Conservation (phyloP, 352 stramenopile genomes). For the Pythium aphanidermatum region DNA sequence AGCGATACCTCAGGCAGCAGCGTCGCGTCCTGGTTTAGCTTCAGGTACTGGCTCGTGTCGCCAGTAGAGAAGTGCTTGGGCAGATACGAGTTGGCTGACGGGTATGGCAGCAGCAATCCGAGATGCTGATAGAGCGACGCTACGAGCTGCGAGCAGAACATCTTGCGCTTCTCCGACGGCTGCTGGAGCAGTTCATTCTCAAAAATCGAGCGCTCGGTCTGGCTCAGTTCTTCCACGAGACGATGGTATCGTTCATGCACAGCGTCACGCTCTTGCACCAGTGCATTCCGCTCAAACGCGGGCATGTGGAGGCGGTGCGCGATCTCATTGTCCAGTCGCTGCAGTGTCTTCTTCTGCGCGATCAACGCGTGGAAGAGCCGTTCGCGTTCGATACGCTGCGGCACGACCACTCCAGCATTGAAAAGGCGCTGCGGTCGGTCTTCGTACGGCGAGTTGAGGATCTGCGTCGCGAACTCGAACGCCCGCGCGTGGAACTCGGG, state of each 20-base stretch:
- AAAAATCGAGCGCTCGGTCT: slow-evolving; percentile 71
- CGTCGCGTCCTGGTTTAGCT: slow-evolving; percentile 66
- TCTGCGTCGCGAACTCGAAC: slow-evolving; percentile 47
- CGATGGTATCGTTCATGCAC: slow-evolving; percentile 52
- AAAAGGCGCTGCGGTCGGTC: slow-evolving; percentile 66
- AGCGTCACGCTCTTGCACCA: slow-evolving; percentile 37
- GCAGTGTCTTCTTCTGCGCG: slow-evolving; percentile 55
- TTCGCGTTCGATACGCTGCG: slow-evolving; percentile 61
- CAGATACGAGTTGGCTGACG: slow-evolving; percentile 79
- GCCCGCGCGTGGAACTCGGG: slow-evolving; percentile 52
- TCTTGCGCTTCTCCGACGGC: slow-evolving; percentile 36
- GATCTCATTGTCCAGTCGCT: slow-evolving; percentile 54
- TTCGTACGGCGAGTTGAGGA: slow-evolving; percentile 74
- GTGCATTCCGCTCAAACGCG: slow-evolving; percentile 65
- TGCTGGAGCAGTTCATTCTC: slow-evolving; percentile 64
- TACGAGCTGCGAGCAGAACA: slow-evolving; percentile 83
- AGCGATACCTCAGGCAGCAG: slow-evolving; percentile 73
- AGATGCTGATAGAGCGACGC: slow-evolving; percentile 77
- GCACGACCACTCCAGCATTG: slow-evolving; percentile 69
- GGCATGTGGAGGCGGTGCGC: slow-evolving; percentile 62
- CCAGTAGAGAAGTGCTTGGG: slow-evolving; percentile 78
- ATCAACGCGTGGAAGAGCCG: slow-evolving; percentile 68
- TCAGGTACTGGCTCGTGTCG: slow-evolving; percentile 55
- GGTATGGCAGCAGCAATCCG: slow-evolving; percentile 69
- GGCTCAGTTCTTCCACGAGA: slow-evolving; percentile 46